Evolutionary conservation across 1,139 yeast genomes (phyloP).

Genomic region (Taiozyma onychis): DNA sequence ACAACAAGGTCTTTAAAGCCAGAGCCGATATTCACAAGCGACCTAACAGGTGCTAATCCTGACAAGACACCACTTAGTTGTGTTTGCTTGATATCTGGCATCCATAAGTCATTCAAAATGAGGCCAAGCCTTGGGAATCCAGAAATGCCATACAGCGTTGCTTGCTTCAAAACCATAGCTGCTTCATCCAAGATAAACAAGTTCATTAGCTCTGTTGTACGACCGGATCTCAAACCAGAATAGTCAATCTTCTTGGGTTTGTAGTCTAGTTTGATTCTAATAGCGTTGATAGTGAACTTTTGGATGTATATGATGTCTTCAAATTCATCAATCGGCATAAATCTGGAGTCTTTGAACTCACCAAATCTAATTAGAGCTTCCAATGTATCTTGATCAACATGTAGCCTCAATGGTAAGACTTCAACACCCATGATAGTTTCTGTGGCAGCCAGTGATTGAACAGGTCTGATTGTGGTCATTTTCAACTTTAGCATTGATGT

Average conservation of each 20-base stretch:
- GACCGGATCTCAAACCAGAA: conserved; percentile 79
- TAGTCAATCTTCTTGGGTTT: conserved; percentile 88
- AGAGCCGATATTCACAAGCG: conserved; percentile 71
- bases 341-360: conserved; percentile 71
- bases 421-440: conserved; percentile 57
- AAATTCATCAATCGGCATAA: conserved; percentile 45
- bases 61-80: conserved; percentile 77
- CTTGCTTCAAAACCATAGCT: conserved; percentile 54
- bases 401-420: conserved; percentile 70
- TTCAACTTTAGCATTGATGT: conserved; percentile 55
- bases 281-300: conserved; percentile 54
- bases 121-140: conserved; percentile 61
- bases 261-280: conserved; percentile 74
- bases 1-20: conserved; percentile 72
- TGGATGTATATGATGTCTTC: conserved; percentile 67
- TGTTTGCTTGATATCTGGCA: conserved; percentile 75
- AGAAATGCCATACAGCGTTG: conserved; percentile 65
- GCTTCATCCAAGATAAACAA: conserved; percentile 87
- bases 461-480: conserved; percentile 62
- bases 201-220: conserved; percentile 80
- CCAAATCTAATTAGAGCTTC: conserved; percentile 78
- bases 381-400: conserved; percentile 89
- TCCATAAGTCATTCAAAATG: conserved; percentile 65
- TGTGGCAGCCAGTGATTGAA: conserved; percentile 55
- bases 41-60: conserved; percentile 78